These are phyloP conservation scores for Oryza brachyantha DNA, from an alignment of 176 grass and related monocot genomes.

Conservation along the genomic window DNA sequence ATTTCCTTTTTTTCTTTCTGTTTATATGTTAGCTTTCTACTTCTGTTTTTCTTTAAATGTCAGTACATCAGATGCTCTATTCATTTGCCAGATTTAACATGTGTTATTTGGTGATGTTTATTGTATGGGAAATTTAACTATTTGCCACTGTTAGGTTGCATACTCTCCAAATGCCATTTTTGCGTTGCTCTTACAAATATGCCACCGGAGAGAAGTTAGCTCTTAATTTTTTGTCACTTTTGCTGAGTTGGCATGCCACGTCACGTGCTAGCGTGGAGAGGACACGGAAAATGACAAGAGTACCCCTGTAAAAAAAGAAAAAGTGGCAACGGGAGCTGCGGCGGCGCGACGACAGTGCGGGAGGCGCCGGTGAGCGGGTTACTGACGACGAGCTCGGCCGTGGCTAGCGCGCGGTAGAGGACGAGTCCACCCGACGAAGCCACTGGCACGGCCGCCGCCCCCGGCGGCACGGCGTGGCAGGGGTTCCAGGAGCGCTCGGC, in stretches of 20 bases:
- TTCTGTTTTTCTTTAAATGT: neutral
- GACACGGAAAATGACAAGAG: too few relatives aligned
- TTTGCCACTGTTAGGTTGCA: too few relatives aligned
- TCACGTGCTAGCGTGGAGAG: too few relatives aligned
- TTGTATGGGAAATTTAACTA: too few relatives aligned
- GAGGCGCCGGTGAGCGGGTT: constrained; percentile 72
- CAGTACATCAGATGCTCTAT: constrained; percentile 1
- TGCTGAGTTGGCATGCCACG: too few relatives aligned
- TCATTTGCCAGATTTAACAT: neutral
- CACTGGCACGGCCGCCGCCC: constrained; percentile 41
- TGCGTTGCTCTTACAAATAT: too few relatives aligned
- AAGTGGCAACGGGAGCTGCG: too few relatives aligned
- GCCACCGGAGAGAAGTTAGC: too few relatives aligned
- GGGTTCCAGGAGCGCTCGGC: constrained; percentile 20
- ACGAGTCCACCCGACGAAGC: constrained; percentile 75
- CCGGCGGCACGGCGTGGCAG: constrained; percentile 8
- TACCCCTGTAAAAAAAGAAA: too few relatives aligned
- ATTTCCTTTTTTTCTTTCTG: neutral
- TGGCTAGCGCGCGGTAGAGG: constrained; percentile 53
- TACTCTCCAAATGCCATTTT: too few relatives aligned
- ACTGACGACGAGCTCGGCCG: constrained; percentile 44
- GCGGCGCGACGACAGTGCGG: constrained; percentile 49
- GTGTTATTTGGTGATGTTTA: constrained; percentile 1
- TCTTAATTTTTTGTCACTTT: too few relatives aligned
- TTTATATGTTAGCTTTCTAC: neutral